A percentile compares a stretch with the other conserved stretches of the same genome.
phyloP scores from a whole-genome alignment of 805 yeast species.

The Monosporozyma yasuniensis region DNA sequence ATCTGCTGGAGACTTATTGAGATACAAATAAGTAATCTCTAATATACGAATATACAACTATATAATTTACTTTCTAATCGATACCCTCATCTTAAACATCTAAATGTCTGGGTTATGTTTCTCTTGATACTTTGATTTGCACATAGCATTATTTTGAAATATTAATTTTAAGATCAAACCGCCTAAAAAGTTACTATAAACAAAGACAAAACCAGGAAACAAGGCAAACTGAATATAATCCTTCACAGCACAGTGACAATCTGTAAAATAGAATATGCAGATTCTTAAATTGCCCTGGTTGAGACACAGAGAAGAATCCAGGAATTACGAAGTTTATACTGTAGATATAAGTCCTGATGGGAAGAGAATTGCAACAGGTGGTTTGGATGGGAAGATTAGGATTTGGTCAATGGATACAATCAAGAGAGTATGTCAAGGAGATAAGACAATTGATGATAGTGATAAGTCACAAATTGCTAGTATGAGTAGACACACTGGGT shows the following conservation, averaged over 20 bases:
- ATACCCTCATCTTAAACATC: no score
- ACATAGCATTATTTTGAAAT: neutral
- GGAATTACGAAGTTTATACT: constrained; percentile 78
- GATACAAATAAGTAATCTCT: constrained; percentile 10
- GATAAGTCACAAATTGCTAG: constrained; percentile 59
- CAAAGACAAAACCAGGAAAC: neutral
- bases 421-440: constrained; percentile 4
- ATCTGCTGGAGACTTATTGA: constrained; percentile 18
- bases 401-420: constrained; percentile 72
- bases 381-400: constrained; percentile 82
- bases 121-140: no score
- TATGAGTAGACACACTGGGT: constrained; percentile 94
- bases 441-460: constrained; percentile 12
- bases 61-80: neutral
- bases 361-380: constrained; percentile 82
- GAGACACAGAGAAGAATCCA: constrained; percentile 64
- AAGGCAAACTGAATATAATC: neutral
- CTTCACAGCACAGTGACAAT: no score
- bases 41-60: neutral
- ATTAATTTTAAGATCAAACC: no score
- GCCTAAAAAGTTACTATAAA: neutral
- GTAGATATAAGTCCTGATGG: constrained; percentile 78
- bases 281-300: constrained; percentile 67
- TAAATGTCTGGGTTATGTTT: no score
- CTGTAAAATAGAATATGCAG: constrained; percentile 36